A percentile compares a stretch with the other conserved stretches of the same genome.
These are phyloP conservation scores for Verticillium albo-atrum DNA, from an alignment of 2,329 filamentous ascomycete species.

Conservation along the genomic window DNA sequence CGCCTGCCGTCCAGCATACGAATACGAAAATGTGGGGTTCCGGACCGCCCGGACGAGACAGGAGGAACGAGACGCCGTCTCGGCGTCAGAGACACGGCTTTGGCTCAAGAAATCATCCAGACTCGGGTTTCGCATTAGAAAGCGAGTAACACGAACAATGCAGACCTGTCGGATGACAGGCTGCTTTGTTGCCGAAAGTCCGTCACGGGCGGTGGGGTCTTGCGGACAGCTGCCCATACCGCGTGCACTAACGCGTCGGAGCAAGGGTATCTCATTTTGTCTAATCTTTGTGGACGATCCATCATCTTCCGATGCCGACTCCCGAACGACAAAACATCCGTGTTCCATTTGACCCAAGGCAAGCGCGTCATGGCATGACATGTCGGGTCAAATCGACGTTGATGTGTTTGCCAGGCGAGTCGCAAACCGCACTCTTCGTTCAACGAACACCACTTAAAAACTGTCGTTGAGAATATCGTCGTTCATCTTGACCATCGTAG, in stretches of 20 bases:
- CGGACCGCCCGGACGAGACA: neutral
- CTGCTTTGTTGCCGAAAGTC: neutral
- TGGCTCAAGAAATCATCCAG: no score
- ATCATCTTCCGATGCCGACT: neutral
- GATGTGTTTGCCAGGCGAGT: neutral
- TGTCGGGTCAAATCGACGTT: neutral
- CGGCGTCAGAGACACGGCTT: neutral
- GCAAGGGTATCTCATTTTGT: neutral
- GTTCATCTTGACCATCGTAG: slow-evolving; percentile 62
- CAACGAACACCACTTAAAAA: slow-evolving; percentile 37
- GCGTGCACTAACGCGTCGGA: neutral
- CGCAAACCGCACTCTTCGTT: neutral
- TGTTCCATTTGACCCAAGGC: neutral
- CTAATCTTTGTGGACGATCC: neutral
- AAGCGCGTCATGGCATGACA: neutral
- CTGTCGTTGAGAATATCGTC: slow-evolving; percentile 58
- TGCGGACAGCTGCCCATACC: neutral
- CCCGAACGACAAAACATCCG: neutral
- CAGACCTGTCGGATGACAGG: neutral
- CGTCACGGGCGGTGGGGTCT: neutral
- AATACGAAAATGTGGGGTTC: slow-evolving; percentile 1
- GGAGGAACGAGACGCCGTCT: neutral
- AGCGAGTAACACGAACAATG: neutral
- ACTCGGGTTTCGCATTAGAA: neutral
- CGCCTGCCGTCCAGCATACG: neutral